phyloP scores from a whole-genome alignment of 352 stramenopile genomes.

The Globisporangium cylindrosporum region DNA sequence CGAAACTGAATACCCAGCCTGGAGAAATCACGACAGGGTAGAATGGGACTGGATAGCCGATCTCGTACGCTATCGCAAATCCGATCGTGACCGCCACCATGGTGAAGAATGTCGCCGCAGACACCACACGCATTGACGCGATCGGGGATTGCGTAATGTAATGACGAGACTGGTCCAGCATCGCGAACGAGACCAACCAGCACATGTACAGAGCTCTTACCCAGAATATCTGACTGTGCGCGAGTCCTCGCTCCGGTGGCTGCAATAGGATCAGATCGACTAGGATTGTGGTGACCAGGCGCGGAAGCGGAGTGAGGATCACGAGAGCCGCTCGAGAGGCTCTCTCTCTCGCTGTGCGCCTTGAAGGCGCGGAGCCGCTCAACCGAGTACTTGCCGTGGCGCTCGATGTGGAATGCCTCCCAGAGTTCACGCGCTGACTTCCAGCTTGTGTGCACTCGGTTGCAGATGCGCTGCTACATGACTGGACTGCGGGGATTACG shows the following conservation, averaged over 20 bases:
- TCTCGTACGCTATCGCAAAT: neutral
- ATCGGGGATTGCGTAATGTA: neutral
- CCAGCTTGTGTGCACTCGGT: neutral
- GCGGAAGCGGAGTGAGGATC: slow-evolving; percentile 14
- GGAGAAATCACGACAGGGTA: neutral
- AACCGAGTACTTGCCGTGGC: slow-evolving; percentile 4
- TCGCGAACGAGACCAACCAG: slow-evolving; percentile 13
- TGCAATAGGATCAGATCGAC: slow-evolving; percentile 11
- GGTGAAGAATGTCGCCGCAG: neutral
- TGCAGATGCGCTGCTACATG: too few relatives aligned
- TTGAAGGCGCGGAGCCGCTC: neutral
- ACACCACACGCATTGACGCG: neutral
- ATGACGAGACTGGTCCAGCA: slow-evolving; percentile 14
- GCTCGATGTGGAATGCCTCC: slow-evolving; percentile 13
- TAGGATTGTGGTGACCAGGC: neutral
- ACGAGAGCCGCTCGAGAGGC: neutral
- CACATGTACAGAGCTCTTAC: slow-evolving; percentile 4
- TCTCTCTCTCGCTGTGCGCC: neutral
- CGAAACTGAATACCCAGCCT: too few relatives aligned
- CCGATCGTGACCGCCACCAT: neutral
- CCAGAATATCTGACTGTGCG: slow-evolving; percentile 11
- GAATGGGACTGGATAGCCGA: neutral
- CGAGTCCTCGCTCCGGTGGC: slow-evolving; percentile 3
- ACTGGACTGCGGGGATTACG: too few relatives aligned
- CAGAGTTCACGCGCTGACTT: neutral